Conservation (phyloP, 2,329 filamentous ascomycete species). For the Exophiala bonariae region DNA sequence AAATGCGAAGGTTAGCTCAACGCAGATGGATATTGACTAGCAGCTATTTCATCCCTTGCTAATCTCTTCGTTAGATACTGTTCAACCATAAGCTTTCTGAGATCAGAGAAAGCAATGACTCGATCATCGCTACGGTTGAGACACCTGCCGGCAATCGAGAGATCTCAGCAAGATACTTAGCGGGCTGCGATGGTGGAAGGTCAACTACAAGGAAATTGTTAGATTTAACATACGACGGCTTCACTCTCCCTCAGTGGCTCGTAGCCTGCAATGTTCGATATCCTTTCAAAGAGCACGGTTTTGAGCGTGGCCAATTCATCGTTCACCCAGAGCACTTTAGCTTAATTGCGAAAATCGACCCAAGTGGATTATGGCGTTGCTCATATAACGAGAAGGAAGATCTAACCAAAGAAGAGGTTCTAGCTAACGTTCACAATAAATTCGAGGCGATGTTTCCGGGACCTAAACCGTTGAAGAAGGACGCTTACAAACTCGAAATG, state of each 20-base stretch:
- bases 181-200: conserved; percentile 44
- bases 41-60: background rate
- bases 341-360: conserved; percentile 62
- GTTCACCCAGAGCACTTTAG: conserved; percentile 62
- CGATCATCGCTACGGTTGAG: conserved; percentile 6
- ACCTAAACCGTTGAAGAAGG: conserved; percentile 49
- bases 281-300: conserved; percentile 34
- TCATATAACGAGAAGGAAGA: conserved; percentile 61
- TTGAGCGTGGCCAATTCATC: conserved; percentile 48
- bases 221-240: conserved; percentile 31
- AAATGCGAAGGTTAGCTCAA: conserved; percentile 5
- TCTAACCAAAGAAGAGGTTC: conserved; percentile 56
- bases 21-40: background rate
- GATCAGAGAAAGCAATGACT: conserved; percentile 6
- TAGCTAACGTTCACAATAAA: conserved; percentile 54
- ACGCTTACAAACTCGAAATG: conserved; percentile 57
- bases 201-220: conserved; percentile 37
- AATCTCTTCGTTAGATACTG: conserved; percentile 2
- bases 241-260: conserved; percentile 33
- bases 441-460: conserved; percentile 61
- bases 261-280: conserved; percentile 28
- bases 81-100: conserved; percentile 9
- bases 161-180: conserved; percentile 49
- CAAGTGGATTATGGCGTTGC: conserved; percentile 61
- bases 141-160: conserved; percentile 5